phyloP scores from a whole-genome alignment of 352 stramenopile species.

The Stramenopiles sp. region DNA sequence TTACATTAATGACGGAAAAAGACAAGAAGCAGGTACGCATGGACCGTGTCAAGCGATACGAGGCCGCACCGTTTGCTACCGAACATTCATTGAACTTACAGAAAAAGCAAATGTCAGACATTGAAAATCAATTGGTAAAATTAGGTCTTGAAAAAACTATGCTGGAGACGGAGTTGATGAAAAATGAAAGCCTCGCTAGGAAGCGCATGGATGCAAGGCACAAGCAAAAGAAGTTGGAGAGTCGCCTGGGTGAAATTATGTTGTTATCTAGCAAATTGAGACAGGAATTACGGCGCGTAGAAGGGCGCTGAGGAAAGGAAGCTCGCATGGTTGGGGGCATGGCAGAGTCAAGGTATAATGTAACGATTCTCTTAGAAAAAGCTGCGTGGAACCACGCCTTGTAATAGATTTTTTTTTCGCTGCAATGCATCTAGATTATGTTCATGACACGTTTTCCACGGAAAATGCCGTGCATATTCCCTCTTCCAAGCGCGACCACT shows the following conservation, averaged over 20 bases:
- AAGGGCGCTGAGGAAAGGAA: too few relatives aligned
- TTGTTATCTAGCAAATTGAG: neutral
- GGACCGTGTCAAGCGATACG: neutral
- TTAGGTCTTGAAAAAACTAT: conserved; percentile 10
- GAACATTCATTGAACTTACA: conserved; percentile 7
- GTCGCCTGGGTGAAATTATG: neutral
- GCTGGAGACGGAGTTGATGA: conserved; percentile 10
- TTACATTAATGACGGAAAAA: neutral
- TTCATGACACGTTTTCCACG: too few relatives aligned
- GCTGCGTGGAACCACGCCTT: too few relatives aligned
- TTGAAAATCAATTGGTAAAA: conserved; percentile 2
- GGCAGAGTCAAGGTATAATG: too few relatives aligned
- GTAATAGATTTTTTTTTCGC: too few relatives aligned
- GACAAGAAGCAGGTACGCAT: neutral
- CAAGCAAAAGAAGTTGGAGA: neutral
- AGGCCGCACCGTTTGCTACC: conserved; percentile 1
- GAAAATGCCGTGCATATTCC: too few relatives aligned
- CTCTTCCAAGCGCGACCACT: too few relatives aligned
- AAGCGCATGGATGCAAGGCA: conserved; percentile 4
- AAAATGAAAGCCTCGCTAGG: neutral
- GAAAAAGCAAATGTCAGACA: conserved; percentile 2
- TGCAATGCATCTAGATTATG: too few relatives aligned
- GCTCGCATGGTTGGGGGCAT: too few relatives aligned
- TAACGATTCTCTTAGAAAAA: too few relatives aligned
- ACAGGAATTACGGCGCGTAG: neutral